phyloP scores from a whole-genome alignment of 2,329 filamentous ascomycete species.

The Allantophomopsis cytisporea region DNA sequence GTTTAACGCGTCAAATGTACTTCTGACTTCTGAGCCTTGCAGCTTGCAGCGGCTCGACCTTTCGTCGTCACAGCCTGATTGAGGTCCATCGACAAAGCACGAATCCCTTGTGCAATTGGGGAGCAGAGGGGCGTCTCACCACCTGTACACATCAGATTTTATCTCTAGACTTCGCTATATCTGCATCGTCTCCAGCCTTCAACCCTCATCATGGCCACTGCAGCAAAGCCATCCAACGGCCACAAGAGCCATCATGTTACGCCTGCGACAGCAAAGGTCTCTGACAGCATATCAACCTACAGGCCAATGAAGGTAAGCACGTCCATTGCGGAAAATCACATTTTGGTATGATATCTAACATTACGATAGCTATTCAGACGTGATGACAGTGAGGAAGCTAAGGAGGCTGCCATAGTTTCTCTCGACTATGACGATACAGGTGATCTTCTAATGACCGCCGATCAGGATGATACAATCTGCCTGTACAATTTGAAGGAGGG shows the following conservation, averaged over 20 bases:
- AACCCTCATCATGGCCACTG: too few species aligned
- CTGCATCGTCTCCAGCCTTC: too few species aligned
- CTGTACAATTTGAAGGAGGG: slow-evolving; percentile 91
- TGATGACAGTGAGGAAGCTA: slow-evolving; percentile 9
- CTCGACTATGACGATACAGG: slow-evolving; percentile 95
- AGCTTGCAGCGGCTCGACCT: too few species aligned
- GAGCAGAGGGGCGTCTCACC: too few species aligned
- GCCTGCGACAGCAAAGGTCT: slow-evolving; percentile 45
- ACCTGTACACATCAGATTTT: too few species aligned
- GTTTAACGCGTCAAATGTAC: too few species aligned
- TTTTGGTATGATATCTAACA: too few species aligned
- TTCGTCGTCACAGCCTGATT: too few species aligned
- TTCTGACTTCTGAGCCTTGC: too few species aligned
- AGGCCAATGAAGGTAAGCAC: slow-evolving; percentile 61
- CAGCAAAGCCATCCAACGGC: slow-evolving; percentile 5
- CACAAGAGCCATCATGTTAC: slow-evolving; percentile 7
- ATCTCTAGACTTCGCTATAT: too few species aligned
- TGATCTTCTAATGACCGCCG: slow-evolving; percentile 80
- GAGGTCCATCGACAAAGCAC: too few species aligned
- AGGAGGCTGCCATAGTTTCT: slow-evolving; percentile 59
- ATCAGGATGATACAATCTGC: slow-evolving; percentile 90
- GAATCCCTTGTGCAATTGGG: too few species aligned
- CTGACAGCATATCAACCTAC: slow-evolving; percentile 66
- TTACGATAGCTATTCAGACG: slow-evolving; percentile 41
- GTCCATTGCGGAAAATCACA: neutral